These are phyloP conservation scores for Chamaenerion angustifolium DNA, from an alignment of 345 rosid genomes.

Conservation along the genomic window DNA sequence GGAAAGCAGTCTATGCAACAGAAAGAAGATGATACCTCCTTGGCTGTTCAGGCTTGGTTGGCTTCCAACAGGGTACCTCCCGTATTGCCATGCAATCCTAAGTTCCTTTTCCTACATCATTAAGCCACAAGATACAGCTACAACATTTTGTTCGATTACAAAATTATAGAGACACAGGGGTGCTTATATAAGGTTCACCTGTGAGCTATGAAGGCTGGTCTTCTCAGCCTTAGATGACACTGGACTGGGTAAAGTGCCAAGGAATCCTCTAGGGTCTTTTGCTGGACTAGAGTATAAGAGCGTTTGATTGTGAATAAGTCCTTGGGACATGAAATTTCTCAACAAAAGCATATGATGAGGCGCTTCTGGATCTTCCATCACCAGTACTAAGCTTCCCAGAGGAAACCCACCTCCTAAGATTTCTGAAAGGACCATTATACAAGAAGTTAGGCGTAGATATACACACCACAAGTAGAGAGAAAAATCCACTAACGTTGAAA, in stretches of 20 bases:
- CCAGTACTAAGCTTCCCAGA: conserved; percentile 75
- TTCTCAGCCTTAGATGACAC: conserved; percentile 50
- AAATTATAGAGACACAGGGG: not conserved
- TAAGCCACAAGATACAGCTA: not conserved
- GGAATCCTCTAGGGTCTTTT: conserved; percentile 66
- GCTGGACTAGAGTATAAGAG: conserved; percentile 79
- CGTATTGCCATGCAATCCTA: conserved; percentile 93
- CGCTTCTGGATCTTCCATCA: conserved; percentile 96
- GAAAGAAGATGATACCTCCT: conserved; percentile 15
- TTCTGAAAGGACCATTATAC: conserved; percentile 20
- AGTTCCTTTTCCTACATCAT: conserved; percentile 45
- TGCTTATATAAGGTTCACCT: conserved; percentile 30
- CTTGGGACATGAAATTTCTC: conserved; percentile 95
- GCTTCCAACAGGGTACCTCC: conserved; percentile 62
- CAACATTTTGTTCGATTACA: conserved; percentile 4
- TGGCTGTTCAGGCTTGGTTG: conserved; percentile 25
- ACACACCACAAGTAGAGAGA: too few relatives aligned
- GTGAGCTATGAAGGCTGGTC: conserved; percentile 21
- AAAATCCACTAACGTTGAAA: not conserved
- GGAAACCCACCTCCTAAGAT: conserved; percentile 80
- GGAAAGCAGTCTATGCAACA: not conserved
- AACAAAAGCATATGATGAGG: conserved; percentile 94
- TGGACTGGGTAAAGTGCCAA: conserved; percentile 80
- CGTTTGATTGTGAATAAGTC: conserved; percentile 69
- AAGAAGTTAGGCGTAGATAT: not conserved